Evolutionary conservation across 495 filamentous ascomycete genomes (phyloP).

Genomic region (Hypoxylon fragiforme): DNA sequence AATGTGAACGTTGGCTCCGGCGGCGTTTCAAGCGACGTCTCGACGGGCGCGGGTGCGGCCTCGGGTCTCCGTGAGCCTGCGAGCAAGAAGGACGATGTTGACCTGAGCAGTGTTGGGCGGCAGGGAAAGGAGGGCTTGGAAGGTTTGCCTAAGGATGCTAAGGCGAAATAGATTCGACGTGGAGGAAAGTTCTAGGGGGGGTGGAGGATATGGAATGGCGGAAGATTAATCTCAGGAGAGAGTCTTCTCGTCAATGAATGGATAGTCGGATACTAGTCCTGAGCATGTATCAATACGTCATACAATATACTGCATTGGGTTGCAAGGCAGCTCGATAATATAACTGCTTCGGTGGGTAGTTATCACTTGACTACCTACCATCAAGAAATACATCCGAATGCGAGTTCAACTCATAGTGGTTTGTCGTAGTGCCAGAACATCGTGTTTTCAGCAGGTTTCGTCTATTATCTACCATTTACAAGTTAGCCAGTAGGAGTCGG

Average conservation of each 20-base stretch:
- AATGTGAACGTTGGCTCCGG: conserved; percentile 71
- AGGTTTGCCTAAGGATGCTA: conserved; percentile 56
- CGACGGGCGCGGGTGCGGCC: conserved; percentile 52
- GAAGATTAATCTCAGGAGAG: background rate
- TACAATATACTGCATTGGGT: background rate
- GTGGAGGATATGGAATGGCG: background rate
- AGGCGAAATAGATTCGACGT: conserved; percentile 24
- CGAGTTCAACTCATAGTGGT: background rate
- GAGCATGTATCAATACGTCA: too few species aligned
- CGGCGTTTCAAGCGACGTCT: conserved; percentile 54
- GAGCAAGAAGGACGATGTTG: conserved; percentile 54
- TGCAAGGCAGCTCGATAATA: background rate
- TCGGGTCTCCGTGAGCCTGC: conserved; percentile 65
- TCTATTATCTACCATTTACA: too few species aligned
- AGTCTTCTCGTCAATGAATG: background rate
- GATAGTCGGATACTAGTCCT: too few species aligned
- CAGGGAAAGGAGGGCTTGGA: conserved; percentile 58
- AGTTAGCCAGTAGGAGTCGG: too few species aligned
- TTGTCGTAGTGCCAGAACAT: too few species aligned
- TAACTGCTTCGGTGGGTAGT: background rate
- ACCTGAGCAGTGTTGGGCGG: conserved; percentile 55
- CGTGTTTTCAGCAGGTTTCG: too few species aligned
- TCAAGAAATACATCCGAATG: background rate
- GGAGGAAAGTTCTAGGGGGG: background rate
- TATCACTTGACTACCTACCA: background rate